phyloP scores from a whole-genome alignment of 2,329 filamentous ascomycete genomes.

The Pseudogymnoascus sp. region DNA sequence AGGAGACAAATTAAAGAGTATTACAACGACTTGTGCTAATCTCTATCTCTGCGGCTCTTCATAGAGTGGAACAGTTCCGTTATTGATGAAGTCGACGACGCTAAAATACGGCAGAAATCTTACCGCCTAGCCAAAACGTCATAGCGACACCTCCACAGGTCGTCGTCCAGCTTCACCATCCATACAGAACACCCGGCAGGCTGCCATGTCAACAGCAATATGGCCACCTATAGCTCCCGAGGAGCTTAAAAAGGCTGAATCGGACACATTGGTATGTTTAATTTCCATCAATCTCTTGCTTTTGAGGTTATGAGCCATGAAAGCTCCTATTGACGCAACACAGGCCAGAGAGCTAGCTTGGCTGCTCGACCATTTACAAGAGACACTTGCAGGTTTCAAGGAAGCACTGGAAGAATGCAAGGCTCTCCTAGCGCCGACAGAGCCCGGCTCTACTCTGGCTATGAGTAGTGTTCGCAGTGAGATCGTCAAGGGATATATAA shows the following conservation, averaged over 20 bases:
- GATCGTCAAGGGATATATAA: slow-evolving; percentile 84
- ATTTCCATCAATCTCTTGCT: neutral
- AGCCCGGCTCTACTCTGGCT: slow-evolving; percentile 80
- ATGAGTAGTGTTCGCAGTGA: slow-evolving; percentile 82
- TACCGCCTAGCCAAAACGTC: slow-evolving; percentile 3
- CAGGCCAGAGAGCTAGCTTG: slow-evolving; percentile 28
- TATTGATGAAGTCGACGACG: neutral
- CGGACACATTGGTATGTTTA: slow-evolving; percentile 22
- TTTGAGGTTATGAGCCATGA: neutral
- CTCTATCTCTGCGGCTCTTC: neutral
- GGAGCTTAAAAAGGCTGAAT: slow-evolving; percentile 23
- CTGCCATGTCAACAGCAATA: slow-evolving; percentile 19
- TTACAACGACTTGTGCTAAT: neutral
- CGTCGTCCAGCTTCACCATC: slow-evolving; percentile 1
- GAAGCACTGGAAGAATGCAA: slow-evolving; percentile 70
- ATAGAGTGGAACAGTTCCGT: neutral
- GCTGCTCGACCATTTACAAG: slow-evolving; percentile 29
- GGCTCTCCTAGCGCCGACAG: slow-evolving; percentile 72
- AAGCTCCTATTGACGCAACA: slow-evolving; percentile 9
- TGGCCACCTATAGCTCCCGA: slow-evolving; percentile 23
- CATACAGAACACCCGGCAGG: neutral
- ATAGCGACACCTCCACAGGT: slow-evolving; percentile 2
- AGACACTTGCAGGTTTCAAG: slow-evolving; percentile 20
- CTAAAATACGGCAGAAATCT: slow-evolving; percentile 3
- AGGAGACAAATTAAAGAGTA: neutral